Conservation (phyloP, 106 monocot species). For the Acanthochlamys bracteata region DNA sequence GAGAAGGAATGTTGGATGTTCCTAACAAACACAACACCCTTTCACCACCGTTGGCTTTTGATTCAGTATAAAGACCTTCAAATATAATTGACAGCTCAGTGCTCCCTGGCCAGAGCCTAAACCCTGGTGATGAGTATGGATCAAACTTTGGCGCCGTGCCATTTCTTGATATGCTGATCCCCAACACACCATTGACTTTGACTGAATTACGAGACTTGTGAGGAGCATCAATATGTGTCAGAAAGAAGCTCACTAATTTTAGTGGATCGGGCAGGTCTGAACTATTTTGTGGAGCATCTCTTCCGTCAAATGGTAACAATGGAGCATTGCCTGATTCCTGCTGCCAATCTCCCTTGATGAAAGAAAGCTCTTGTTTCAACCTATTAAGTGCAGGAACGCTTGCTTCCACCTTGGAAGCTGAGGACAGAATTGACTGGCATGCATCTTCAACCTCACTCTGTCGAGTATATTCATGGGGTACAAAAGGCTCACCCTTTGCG, state of each 20-base stretch:
- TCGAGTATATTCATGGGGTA: conserved; percentile 28
- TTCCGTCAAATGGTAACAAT: conserved; percentile 45
- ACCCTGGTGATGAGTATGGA: conserved; percentile 18
- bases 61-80: conserved; percentile 57
- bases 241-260: conserved; percentile 18
- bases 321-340: conserved; percentile 32
- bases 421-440: conserved; percentile 33
- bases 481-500: conserved; percentile 1
- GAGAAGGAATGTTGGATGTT: conserved; percentile 33
- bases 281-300: conserved; percentile 4
- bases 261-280: conserved; percentile 17
- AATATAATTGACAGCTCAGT: conserved; percentile 35
- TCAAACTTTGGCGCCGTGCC: conserved; percentile 13
- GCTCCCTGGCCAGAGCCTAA: conserved; percentile 34
- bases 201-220: conserved; percentile 15
- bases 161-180: conserved; percentile 25
- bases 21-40: conserved; percentile 53
- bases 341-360: conserved; percentile 45
- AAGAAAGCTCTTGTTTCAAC: conserved; percentile 34
- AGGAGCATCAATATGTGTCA: conserved; percentile 30
- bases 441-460: conserved; percentile 35
- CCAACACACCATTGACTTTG: conserved; percentile 46
- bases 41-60: conserved; percentile 32
- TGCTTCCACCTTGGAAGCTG: conserved; percentile 18
- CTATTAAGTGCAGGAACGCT: conserved; percentile 12